Evolutionary conservation across 2,329 filamentous ascomycete genomes (phyloP), one percentile per base, ranked within the genome.

Genomic region (Penicillium fuscoglaucum): DNA sequence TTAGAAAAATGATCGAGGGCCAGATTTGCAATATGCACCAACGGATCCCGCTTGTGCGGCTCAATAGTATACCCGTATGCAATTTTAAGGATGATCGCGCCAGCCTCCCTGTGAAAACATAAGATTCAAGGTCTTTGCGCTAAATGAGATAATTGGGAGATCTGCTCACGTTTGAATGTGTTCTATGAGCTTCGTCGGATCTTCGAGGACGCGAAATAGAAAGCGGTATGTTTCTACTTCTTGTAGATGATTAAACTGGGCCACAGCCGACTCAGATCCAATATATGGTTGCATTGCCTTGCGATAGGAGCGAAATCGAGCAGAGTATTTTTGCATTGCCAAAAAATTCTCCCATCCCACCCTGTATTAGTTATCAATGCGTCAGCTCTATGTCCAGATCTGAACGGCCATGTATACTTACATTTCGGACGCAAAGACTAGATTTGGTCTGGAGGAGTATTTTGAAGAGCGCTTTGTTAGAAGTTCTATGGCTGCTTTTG

Each of bases 281-380:
- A 84, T 69, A 13, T 78, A 70, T n/a, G 74, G 72, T 28, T 73
- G 70, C 41, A 80, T 73, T 10, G 78, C 73, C 65, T 79, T 83
- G 12, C 82, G 79, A 47, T 80, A 74, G 3, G 68, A 69, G 29
- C 72, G 72, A 21, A 78, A 76, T 6, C 66, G 72, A 15, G 73
- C 68, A 10, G 74, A 73, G 52, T 80, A 77, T 13, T 67, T 67
- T 24, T 68, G 65, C 19, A 77, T 56, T 2, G 70, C 70, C 2
- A 79, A 60, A 0, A 71, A 59, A 19, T 78, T 65, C 8, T 72
- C 73, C 74, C 72, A 80, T 6, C 78, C 79, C 9, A 74, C 61
- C 63, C 74, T 76, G 43, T n/a, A 5, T 19, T 26, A 19, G 15
- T 21, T 31, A 39, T 24, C n/a, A 5, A 26, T 33, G 10, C 26